Evolutionary conservation across 2,329 filamentous ascomycete species (phyloP), one percentile per base, ranked within the genome.

Genomic region (Colletotrichum orbiculare): DNA sequence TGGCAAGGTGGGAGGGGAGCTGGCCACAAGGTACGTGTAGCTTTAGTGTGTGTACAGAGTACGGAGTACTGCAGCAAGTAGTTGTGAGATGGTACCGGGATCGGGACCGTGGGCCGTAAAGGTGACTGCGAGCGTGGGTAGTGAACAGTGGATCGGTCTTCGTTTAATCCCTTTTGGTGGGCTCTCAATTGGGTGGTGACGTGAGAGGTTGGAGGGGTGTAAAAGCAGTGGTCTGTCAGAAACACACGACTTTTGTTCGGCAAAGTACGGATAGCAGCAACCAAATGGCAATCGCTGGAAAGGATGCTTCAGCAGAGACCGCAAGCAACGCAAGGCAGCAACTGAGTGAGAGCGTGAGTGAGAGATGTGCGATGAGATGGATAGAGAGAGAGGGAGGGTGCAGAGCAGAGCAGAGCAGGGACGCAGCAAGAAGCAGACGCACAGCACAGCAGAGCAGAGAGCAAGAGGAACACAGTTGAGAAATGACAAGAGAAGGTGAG

Each of bases 401-500:
- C 17, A 25, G 25, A 25, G 3, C 25, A 5, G 25, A 25, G 25
- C 25, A 25, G 25, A 25, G 25, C 25, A 25, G 25, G 25, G 4
- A 25, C 25, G 25, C 25, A 25, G 25, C 25, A 25, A 25, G 25
- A 25, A 25, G 60, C 64, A 66, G 60, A 50, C 25, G 60, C 54
- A 66, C 15, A 15, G 11, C 11, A 45, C 13, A 15, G 60, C 60
- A 66, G 59, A 49, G 60, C 53, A 63, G 62, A 60, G 56, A 55
- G 60, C 55, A 64, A 60, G 57, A 71, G 60, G 49, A 43, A 15
- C 15, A 12, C 56, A 69, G 75, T 69, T 74, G 70, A 72, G 72
- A 73, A 72, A 71, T 17, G 49, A 71, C 72, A 73, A 71, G 68
- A 74, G 54, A 42, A 56, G 43, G 54, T 37, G 56, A 47, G 62